phyloP scores from a whole-genome alignment of 1,284 basidiomycete genomes.

The Ustilago esculenta region DNA sequence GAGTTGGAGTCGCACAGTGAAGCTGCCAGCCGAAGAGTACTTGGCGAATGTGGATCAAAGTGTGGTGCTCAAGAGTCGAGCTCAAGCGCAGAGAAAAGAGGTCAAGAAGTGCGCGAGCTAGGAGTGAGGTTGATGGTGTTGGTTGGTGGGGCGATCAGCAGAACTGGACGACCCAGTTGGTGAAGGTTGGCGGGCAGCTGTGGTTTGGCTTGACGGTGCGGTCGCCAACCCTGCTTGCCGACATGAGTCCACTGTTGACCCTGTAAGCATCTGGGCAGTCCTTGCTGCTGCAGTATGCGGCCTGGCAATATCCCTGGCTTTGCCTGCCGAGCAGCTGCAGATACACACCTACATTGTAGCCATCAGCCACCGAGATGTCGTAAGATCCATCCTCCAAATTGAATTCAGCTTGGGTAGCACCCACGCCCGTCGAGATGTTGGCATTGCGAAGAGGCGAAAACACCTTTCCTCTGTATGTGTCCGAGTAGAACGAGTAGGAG shows the following conservation, averaged over 20 bases:
- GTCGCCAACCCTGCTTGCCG: conserved; percentile 9
- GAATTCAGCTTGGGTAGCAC: conserved; percentile 42
- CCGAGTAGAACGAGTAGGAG: conserved; percentile 35
- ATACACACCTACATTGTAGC: conserved; percentile 40
- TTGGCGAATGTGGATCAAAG: too few species aligned
- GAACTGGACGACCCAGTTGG: conserved; percentile 43
- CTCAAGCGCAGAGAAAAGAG: not conserved
- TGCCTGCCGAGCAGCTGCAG: conserved; percentile 28
- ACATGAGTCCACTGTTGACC: conserved; percentile 26
- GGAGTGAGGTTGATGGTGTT: too few species aligned
- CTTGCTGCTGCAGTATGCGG: conserved; percentile 23
- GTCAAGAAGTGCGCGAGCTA: too few species aligned
- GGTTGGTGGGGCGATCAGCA: conserved; percentile 19
- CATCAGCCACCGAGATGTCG: conserved; percentile 43
- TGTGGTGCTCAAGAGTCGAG: not conserved
- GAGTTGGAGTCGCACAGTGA: too few species aligned
- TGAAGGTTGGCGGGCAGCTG: conserved; percentile 37
- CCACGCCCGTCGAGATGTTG: conserved; percentile 24
- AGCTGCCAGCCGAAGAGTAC: too few species aligned
- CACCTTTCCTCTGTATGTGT: conserved; percentile 41
- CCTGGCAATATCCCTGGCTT: conserved; percentile 27
- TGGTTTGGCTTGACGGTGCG: conserved; percentile 42
- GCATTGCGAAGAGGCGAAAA: conserved; percentile 40
- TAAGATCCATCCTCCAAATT: conserved; percentile 29
- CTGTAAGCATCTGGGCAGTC: conserved; percentile 43